Base-by-base conservation (phyloP, 495 filamentous ascomycete species). In the Xanthoparmelia taractica region DNA sequence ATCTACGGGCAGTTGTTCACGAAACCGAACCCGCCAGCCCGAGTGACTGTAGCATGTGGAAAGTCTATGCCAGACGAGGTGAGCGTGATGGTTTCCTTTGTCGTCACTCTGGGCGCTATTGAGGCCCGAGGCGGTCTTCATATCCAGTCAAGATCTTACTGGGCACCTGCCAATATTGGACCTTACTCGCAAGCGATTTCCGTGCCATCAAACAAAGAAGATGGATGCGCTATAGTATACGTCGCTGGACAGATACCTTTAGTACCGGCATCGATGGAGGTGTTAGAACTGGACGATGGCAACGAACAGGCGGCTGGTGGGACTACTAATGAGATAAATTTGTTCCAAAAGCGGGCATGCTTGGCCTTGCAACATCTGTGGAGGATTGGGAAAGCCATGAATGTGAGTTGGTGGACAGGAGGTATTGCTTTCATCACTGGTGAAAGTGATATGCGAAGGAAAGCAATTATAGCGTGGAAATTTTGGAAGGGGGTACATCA, bases 121-220 rank as follows among this genome's bases (percentile, higher is more conserved):
- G 61, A 63, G 33, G 33, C 58, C 58, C 74, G 78, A 58, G 79
- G 79, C 15, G 85, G 85, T 3, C 80, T 99, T 1, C 94, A 99
- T 72, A 92, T 99, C 5, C 95, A 97, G 71, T 91, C 88, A 20
- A 81, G 89, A 33, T 94, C 89, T 5, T 97, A 97, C 79, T 99
- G 94, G 94, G 95, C 94, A 1, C 94, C 94, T 0, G 92, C 95
- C 11, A 97, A 97, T 67, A 99, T 99, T 59, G 94, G 94, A 0
- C 94, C 95, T 0, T 99, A 99, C 72, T 95, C 91, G 17, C 94
- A 99, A 75, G 91, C 94, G 1, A 85, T 94, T 55, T 78, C 84
- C 23, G 72, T 85, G 25, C 84, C 84, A 37, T 43, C 48, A 62
- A 67, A 69, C 56, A 68, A 67, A 43, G 40, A 66, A 4, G 48